These are phyloP conservation scores for Crithidia expoeki DNA, from an alignment of 208 protist genomes.

Conservation along the genomic window DNA sequence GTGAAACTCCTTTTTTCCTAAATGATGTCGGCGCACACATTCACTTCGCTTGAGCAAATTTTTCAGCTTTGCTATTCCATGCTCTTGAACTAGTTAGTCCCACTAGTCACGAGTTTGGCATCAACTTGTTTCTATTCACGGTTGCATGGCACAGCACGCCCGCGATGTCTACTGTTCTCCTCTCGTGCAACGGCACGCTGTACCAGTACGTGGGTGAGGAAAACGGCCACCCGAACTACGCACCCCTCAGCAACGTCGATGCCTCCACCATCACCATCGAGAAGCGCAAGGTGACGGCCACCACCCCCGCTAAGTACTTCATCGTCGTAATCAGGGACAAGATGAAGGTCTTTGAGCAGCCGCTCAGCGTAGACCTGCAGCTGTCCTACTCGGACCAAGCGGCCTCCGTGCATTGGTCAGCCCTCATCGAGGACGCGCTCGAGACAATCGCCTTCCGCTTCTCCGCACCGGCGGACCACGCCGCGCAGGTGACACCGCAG, in stretches of 20 bases:
- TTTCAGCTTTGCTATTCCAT: neutral
- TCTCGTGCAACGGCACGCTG: slow-evolving; percentile 44
- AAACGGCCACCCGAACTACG: slow-evolving; percentile 28
- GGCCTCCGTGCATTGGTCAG: slow-evolving; percentile 59
- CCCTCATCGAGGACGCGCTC: slow-evolving; percentile 46
- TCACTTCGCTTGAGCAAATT: neutral
- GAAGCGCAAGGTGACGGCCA: slow-evolving; percentile 18
- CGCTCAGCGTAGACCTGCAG: slow-evolving; percentile 47
- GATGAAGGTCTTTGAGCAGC: slow-evolving; percentile 43
- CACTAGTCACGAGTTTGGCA: too few species aligned
- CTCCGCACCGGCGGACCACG: slow-evolving; percentile 14
- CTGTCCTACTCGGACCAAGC: slow-evolving; percentile 38
- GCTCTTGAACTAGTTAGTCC: neutral
- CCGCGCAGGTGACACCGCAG: slow-evolving; percentile 12
- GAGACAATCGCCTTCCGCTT: slow-evolving; percentile 59
- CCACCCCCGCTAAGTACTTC: slow-evolving; percentile 18
- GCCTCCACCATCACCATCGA: slow-evolving; percentile 26
- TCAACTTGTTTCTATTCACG: neutral
- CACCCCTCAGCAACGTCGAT: slow-evolving; percentile 34
- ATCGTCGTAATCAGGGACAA: slow-evolving; percentile 41
- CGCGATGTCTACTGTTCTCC: slow-evolving; percentile 16
- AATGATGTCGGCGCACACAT: neutral
- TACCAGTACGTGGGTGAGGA: slow-evolving; percentile 41
- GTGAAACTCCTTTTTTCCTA: too few species aligned
- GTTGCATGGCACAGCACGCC: neutral